Evolutionary conservation across 768 basidiomycete species (phyloP), one percentile per base, ranked within the genome.

Genomic region (Rhizopogon vesiculosus): DNA sequence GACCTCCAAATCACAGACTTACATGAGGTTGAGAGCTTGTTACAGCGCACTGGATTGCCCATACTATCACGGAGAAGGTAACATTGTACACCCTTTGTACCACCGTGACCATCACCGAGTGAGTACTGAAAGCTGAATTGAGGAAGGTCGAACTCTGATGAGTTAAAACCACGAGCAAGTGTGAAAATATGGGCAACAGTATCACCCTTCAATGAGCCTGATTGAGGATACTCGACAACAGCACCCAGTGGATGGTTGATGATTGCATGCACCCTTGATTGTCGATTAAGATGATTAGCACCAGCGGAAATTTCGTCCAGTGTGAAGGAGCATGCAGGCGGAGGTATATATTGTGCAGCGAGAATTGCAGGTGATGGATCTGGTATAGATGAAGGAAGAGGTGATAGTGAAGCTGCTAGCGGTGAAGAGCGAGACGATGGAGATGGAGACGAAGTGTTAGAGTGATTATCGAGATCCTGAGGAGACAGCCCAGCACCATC

Each of bases 401-500:
- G 8, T 31, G 29, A 8, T 31, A 8, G 29, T 31, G 29, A 31
- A 7, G 29, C 7, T 31, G 29, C 7, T 31, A 8, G 29, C 8
- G 29, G 8, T 31, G 29, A 8, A 6, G 29, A 31, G 8, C 29
- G 29, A 31, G 8, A 31, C 8, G 29, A 8, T 31, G 29, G 29
- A 31, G 43, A 45, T n/a, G 19, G 43, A 45, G 43, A 45, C 19
- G 43, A 18, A 28, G 51, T n/a, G 8, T 25, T 41, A 29, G 19
- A 52, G 25, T n/a, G 25, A 15, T 25, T 41, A 13, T 52, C 51
- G 5, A 52, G 38, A 52, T 52, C 51, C 7, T 5, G 19, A 25
- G 25, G 51, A 19, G 39, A 41, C 25, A 52, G 51, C 19, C 51
- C 51, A 52, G 51, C 51, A 41, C 38, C 39, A 15, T 52, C 51